A percentile compares a stretch with the other conserved stretches of the same genome.
Evolutionary conservation across 257 asterid genomes (phyloP).

Genomic region (Capsicum chinense): DNA sequence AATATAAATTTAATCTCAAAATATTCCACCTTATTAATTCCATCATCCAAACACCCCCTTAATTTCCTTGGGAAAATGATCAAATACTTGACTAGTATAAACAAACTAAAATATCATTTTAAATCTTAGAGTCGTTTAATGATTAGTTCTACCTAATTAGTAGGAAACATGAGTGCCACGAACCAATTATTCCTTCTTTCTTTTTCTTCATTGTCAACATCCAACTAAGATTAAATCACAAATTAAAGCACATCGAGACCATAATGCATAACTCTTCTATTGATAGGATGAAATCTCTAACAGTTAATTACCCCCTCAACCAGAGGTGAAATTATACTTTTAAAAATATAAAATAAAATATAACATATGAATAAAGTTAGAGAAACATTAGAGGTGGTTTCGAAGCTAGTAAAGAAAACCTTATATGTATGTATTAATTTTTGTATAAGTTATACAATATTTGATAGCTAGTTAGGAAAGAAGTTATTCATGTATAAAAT

Average conservation of each 20-base stretch:
- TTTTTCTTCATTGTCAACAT: constrained; percentile 17
- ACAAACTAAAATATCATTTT: background rate
- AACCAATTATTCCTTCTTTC: background rate
- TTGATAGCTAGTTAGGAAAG: too few relatives aligned
- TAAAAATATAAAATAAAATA: too few relatives aligned
- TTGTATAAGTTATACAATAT: too few relatives aligned
- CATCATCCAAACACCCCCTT: background rate
- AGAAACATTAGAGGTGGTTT: too few relatives aligned
- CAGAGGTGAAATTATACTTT: background rate
- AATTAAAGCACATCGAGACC: background rate
- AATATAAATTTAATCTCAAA: too few relatives aligned
- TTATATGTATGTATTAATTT: too few relatives aligned
- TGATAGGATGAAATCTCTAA: background rate
- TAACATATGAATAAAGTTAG: too few relatives aligned
- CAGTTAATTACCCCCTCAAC: background rate
- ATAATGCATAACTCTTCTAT: constrained; percentile 1
- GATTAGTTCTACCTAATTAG: constrained; percentile 26
- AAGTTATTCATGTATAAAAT: too few relatives aligned
- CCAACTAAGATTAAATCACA: background rate
- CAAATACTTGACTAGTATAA: background rate
- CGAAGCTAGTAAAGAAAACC: too few relatives aligned
- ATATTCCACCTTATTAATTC: background rate
- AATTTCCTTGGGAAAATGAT: background rate
- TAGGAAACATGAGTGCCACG: constrained; percentile 25
- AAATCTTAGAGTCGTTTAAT: background rate